These are phyloP conservation scores for Sarcodon sp. DNA, from an alignment of 768 basidiomycete species.

Conservation along the genomic window DNA sequence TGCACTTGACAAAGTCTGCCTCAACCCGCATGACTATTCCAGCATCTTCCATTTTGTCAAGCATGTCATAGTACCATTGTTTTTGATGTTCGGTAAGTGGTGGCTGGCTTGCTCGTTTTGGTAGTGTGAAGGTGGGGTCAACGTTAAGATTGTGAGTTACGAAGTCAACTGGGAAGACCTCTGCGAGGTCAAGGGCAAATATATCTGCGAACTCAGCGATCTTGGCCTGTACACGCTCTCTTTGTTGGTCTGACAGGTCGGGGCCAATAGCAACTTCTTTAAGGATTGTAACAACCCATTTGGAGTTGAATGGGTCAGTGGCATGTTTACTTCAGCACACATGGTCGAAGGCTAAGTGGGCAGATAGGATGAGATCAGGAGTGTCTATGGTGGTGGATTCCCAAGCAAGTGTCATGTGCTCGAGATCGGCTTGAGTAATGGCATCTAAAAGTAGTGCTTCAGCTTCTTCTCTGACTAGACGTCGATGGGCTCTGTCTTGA, in stretches of 20 bases:
- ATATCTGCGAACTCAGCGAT: conserved; percentile 21
- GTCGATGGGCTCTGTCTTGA: too few species aligned
- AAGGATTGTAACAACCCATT: conserved; percentile 9
- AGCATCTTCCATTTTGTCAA: conserved; percentile 21
- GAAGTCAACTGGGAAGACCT: too few species aligned
- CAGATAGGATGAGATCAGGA: too few species aligned
- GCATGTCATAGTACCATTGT: conserved; percentile 15
- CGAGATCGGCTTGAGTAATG: too few species aligned
- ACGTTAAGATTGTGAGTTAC: conserved; percentile 22
- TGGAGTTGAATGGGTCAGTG: conserved; percentile 10
- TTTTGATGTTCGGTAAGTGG: conserved; percentile 19
- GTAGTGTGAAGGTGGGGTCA: conserved; percentile 14
- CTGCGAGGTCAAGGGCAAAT: too few species aligned
- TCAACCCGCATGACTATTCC: conserved; percentile 19
- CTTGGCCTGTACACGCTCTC: conserved; percentile 9
- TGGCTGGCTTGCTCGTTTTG: conserved; percentile 18
- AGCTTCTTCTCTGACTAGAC: too few species aligned
- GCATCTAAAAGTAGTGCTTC: too few species aligned
- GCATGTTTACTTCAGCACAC: too few species aligned
- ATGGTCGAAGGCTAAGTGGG: too few species aligned
- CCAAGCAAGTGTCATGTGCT: too few species aligned
- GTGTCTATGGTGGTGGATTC: too few species aligned
- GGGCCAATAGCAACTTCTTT: conserved; percentile 12
- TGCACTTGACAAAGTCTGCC: conserved; percentile 21
- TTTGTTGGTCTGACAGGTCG: conserved; percentile 17